A percentile compares a stretch with the other conserved stretches of the same genome.
Conservation (phyloP, 176 grass and related monocot species). For the Bothriochloa decipiens region DNA sequence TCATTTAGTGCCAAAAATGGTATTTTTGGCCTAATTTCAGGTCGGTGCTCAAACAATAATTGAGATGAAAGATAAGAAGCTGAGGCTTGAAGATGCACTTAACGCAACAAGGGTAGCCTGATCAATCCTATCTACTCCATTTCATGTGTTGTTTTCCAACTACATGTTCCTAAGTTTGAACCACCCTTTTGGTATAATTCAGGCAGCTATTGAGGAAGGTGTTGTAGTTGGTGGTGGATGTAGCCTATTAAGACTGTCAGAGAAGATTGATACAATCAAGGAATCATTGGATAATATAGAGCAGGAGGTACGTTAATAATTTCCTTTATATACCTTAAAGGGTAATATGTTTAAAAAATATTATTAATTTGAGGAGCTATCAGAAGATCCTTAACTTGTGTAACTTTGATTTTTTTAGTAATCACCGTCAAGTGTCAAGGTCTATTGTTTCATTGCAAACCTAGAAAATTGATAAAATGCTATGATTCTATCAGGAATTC, state of each 20-base stretch:
- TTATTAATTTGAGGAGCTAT: not conserved
- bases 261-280: slow-evolving; percentile 77
- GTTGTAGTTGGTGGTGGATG: slow-evolving; percentile 97
- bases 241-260: slow-evolving; percentile 83
- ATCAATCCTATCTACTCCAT: slow-evolving; percentile 14
- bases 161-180: slow-evolving; percentile 23
- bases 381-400: not conserved
- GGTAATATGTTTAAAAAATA: not conserved
- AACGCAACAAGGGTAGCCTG: slow-evolving; percentile 85
- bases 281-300: slow-evolving; percentile 79
- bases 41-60: slow-evolving; percentile 92
- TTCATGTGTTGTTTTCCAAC: slow-evolving; percentile 21
- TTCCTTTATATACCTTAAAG: slow-evolving; percentile 23
- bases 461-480: slow-evolving; percentile 29
- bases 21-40: slow-evolving; percentile 53
- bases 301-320: slow-evolving; percentile 59
- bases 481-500: not conserved
- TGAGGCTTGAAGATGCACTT: slow-evolving; percentile 93
- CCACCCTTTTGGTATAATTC: slow-evolving; percentile 22
- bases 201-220: slow-evolving; percentile 98
- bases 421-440: not conserved
- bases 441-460: not conserved
- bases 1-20: slow-evolving; percentile 29
- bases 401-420: slow-evolving; percentile 7
- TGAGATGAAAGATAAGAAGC: slow-evolving; percentile 95